phyloP scores from a whole-genome alignment of 495 filamentous ascomycete genomes.

The Podospora bellae-mahoneyi region DNA sequence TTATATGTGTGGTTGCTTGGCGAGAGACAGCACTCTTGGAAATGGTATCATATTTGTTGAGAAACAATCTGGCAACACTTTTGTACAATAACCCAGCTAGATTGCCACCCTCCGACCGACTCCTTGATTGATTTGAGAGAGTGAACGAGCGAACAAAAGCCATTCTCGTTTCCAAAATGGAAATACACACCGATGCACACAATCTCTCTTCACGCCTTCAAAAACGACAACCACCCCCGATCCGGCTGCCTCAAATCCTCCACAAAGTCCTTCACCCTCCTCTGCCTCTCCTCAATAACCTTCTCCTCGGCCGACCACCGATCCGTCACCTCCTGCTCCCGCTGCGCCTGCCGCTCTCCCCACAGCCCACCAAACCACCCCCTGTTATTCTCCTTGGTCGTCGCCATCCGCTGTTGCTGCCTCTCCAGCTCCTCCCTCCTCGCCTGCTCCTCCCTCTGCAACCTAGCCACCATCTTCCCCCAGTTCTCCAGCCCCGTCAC shows the following conservation, averaged over 20 bases:
- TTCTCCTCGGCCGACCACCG: conserved; percentile 53
- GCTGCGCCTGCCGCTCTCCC: conserved; percentile 13
- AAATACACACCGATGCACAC: no score
- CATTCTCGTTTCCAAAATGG: no score
- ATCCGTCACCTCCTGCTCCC: conserved; percentile 25
- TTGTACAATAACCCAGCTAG: neutral
- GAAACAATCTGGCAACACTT: neutral
- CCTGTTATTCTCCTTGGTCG: conserved; percentile 12
- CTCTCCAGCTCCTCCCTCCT: conserved; percentile 28
- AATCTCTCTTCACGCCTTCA: conserved; percentile 32
- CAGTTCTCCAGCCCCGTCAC: conserved; percentile 70
- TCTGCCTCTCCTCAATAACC: conserved; percentile 48
- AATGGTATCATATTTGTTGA: neutral
- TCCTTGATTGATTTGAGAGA: no score
- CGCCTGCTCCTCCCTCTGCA: conserved; percentile 53
- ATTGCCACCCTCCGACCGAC: no score
- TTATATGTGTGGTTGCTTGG: no score
- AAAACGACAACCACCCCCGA: conserved; percentile 36
- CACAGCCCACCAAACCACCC: conserved; percentile 49
- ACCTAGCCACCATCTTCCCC: conserved; percentile 61
- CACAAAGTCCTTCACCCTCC: conserved; percentile 42
- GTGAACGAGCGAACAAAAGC: no score
- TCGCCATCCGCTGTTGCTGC: neutral
- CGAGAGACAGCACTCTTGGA: neutral
- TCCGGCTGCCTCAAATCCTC: conserved; percentile 44